Evolutionary conservation across 2,329 filamentous ascomycete species (phyloP).

Genomic region (Pseudogymnoascus pannorum): DNA sequence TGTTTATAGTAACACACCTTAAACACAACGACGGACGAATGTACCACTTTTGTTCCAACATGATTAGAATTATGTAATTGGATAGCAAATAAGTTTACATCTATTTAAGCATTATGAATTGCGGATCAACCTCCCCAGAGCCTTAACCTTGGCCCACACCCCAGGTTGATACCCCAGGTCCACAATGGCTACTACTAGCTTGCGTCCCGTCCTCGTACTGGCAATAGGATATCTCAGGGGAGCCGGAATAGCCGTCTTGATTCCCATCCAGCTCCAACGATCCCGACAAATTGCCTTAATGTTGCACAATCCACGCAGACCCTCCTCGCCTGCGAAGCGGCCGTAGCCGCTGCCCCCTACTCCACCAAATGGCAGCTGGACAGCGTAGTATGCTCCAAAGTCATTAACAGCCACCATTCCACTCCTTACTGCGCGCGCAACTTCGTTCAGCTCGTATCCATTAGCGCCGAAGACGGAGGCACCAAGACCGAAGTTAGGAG

Average conservation of each 20-base stretch:
- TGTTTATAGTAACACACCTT: background rate
- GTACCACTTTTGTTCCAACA: background rate
- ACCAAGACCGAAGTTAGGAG: constrained; percentile 77
- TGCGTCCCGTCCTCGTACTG: constrained; percentile 56
- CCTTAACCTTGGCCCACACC: constrained; percentile 21
- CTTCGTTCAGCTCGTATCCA: constrained; percentile 51
- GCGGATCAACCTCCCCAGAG: constrained; percentile 27
- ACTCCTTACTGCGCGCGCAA: constrained; percentile 63
- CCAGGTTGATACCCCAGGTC: constrained; percentile 51
- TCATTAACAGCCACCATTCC: constrained; percentile 96
- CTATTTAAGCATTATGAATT: constrained; percentile 20
- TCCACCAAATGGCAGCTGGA: constrained; percentile 86
- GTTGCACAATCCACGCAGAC: constrained; percentile 77
- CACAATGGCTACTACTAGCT: constrained; percentile 54
- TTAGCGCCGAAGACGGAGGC: constrained; percentile 78
- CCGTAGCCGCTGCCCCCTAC: constrained; percentile 81
- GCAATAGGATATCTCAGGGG: constrained; percentile 75
- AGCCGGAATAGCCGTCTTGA: constrained; percentile 71
- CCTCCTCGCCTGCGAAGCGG: constrained; percentile 85
- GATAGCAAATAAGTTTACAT: constrained; percentile 6
- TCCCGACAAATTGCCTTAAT: constrained; percentile 81
- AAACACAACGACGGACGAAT: background rate
- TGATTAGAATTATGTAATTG: constrained; percentile 6
- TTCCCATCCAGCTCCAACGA: constrained; percentile 50
- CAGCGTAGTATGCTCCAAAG: constrained; percentile 88